Evolutionary conservation across 2,329 filamentous ascomycete species (phyloP), one percentile per base, ranked within the genome.

Genomic region (Xylariaceae sp.): DNA sequence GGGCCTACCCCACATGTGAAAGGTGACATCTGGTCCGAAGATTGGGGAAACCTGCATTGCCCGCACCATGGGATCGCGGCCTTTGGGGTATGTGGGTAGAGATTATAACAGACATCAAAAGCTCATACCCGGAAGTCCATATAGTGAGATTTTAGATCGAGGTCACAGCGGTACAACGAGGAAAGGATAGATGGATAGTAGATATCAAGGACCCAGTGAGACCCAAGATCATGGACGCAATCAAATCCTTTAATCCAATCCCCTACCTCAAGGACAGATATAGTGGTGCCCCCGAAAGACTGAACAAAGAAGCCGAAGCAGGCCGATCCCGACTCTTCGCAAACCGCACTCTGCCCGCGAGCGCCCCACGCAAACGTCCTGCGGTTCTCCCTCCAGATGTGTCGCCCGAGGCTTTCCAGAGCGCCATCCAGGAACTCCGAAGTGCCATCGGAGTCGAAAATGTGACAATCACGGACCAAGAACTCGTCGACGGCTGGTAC

Each of bases 371-470:
- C 7, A 48, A 48, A 17, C 37, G 34, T 2, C 41, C 50, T 4
- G 37, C 58, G 6, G 50, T 51, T 19, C 55, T 60, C 13, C 59
- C 59, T 13, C 57, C 57, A 19, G 57, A 53, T 18, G 51, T 53
- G 7, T 52, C 53, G 0, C 33, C 28, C 3, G 54, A 54, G 4
- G 28, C 39, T 4, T 62, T 62, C 30, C 45, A 54, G 19, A 37
- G 37, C 1, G 64, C 64, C 2, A 49, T 66, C 30, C 50, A 52
- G 6, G 63, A 66, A 26, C 43, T 68, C 19, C 44, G 42, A 1
- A 34, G 36, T 6, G 47, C 52, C 11, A 48, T 67, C 16, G 59
- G 57, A 3, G 39, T 43, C n/a, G 44, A 36, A 8, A 46, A 49
- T 26, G 48, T 53, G 9, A 46, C 49, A 34, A 39, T 53, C 13